Conservation (phyloP, 1,284 basidiomycete species). For the Apiotrichum veenhuisii region DNA sequence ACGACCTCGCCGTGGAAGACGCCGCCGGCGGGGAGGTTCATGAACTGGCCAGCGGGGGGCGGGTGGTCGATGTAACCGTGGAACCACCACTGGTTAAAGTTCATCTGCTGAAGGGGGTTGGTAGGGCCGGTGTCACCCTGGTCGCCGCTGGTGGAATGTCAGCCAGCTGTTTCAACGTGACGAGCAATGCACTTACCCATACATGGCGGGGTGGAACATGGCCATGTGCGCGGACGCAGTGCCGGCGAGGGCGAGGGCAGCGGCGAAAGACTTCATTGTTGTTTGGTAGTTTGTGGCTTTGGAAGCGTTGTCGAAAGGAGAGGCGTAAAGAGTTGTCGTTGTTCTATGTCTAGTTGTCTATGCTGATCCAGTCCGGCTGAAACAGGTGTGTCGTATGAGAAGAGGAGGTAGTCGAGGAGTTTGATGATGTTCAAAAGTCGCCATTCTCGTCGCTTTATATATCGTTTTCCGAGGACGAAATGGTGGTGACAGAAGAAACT, state of each 20-base stretch:
- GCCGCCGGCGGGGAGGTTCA: conserved; percentile 44
- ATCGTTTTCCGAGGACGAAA: neutral
- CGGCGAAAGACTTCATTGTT: neutral
- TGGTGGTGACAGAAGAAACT: too few relatives aligned
- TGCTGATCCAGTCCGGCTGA: neutral
- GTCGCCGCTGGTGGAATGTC: neutral
- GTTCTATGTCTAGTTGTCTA: neutral
- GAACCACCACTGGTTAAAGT: conserved; percentile 67
- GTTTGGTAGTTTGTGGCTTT: neutral
- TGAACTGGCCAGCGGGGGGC: conserved; percentile 32
- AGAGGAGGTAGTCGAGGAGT: neutral
- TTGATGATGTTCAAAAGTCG: neutral
- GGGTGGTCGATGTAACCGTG: conserved; percentile 44
- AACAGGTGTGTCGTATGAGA: neutral
- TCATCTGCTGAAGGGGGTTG: conserved; percentile 44
- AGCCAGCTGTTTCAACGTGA: too few relatives aligned
- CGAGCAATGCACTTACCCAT: conserved; percentile 33
- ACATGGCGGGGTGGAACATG: conserved; percentile 43
- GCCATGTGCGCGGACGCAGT: conserved; percentile 33
- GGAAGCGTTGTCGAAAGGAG: neutral
- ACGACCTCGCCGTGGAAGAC: conserved; percentile 3
- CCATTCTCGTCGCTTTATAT: neutral
- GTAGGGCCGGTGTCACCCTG: neutral
- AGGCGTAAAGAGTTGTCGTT: neutral
- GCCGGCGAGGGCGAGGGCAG: conserved; percentile 1